A percentile compares a stretch with the other conserved stretches of the same genome.
Conservation (phyloP, 1,284 basidiomycete genomes). For the Stereum hirsutum region DNA sequence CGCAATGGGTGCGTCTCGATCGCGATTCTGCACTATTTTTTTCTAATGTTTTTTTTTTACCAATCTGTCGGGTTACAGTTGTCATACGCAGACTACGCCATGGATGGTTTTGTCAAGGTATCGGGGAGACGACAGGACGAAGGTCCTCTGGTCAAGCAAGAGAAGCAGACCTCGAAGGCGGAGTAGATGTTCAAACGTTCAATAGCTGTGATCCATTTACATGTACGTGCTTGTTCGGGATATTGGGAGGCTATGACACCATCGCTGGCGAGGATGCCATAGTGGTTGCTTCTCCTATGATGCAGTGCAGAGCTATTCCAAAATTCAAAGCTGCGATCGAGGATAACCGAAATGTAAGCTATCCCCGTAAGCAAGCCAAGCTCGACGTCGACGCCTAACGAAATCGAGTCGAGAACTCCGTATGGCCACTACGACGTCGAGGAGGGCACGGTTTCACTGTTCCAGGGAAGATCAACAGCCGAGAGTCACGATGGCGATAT, state of each 20-base stretch:
- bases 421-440: too few relatives aligned
- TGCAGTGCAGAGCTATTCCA: too few relatives aligned
- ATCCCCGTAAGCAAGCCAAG: too few relatives aligned
- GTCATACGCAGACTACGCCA: conserved; percentile 11
- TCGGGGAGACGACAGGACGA: conserved; percentile 13
- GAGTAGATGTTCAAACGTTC: not conserved
- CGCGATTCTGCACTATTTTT: not conserved
- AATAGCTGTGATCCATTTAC: not conserved
- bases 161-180: not conserved
- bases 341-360: too few relatives aligned
- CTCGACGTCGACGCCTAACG: too few relatives aligned
- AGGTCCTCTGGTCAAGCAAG: not conserved
- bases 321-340: too few relatives aligned
- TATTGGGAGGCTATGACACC: not conserved
- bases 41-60: not conserved
- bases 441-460: too few relatives aligned
- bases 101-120: conserved; percentile 12
- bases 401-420: too few relatives aligned
- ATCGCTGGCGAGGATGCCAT: too few relatives aligned
- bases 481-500: too few relatives aligned
- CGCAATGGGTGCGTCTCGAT: conserved; percentile 54
- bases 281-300: too few relatives aligned
- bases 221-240: not conserved
- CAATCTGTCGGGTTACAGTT: not conserved
- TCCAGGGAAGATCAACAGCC: too few relatives aligned